phyloP scores from a whole-genome alignment of 257 asterid species.

The Euphrasia confusa region DNA sequence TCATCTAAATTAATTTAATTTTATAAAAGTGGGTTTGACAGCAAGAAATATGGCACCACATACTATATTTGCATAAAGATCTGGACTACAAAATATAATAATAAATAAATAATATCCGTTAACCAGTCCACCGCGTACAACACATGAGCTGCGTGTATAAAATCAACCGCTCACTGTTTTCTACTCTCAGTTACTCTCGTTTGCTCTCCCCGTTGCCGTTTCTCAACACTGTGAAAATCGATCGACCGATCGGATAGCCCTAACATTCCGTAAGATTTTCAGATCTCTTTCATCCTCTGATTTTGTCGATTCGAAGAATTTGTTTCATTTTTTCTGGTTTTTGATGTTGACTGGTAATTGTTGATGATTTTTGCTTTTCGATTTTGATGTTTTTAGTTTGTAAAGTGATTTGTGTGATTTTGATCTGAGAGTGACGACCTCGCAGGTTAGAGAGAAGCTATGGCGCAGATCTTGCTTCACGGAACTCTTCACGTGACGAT shows the following conservation, averaged over 20 bases:
- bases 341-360: neutral
- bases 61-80: too few species aligned
- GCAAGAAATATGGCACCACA: too few species aligned
- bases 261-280: conserved; percentile 12
- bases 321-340: neutral
- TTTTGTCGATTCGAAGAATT: neutral
- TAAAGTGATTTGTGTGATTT: conserved; percentile 9
- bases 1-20: too few species aligned
- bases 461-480: conserved; percentile 55
- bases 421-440: neutral
- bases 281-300: conserved; percentile 8
- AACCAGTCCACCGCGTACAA: too few species aligned
- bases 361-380: neutral
- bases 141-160: too few species aligned
- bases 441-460: conserved; percentile 28
- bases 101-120: too few species aligned
- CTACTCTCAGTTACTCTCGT: too few species aligned
- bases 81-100: too few species aligned
- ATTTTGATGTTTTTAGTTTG: neutral
- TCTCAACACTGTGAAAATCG: neutral
- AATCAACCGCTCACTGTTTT: too few species aligned
- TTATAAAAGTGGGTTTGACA: too few species aligned
- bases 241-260: conserved; percentile 28
- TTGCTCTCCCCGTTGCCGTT: too few species aligned
- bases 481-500: conserved; percentile 55